Base-by-base conservation (phyloP, 345 rosid genomes). In the Eucalyptus tenuipes region DNA sequence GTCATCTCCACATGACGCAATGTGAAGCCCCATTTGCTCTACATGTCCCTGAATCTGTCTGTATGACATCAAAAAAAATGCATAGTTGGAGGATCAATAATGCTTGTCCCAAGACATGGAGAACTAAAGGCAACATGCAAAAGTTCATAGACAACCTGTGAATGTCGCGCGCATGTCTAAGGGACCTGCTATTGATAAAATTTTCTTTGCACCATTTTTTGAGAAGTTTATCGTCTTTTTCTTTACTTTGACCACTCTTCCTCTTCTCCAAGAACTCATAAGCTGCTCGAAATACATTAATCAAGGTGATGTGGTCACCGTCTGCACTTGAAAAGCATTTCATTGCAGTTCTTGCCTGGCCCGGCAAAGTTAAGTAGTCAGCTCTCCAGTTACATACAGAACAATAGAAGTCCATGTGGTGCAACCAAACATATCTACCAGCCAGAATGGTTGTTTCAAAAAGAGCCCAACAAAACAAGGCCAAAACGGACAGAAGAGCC, bases 201-300 rank as follows among this genome's bases (percentile, higher is more conserved):
- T 96, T 96, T 55, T 94, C 98, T 92, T 91, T 96, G 89, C 99
- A 97, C 99, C 99, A 97, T 92, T 96, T 96, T 88, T 94, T 94
- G 88, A 95, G 48, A 91, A 92, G 53, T 89, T 97, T 95, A 86
- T 94, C 97, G 84, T 88, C 89, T 88, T 94, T 95, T 68, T 89
- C 91, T 87, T 86, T 93, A 88, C 89, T 86, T 57, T 87, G 79
- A 81, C 90, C 92, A 55, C 88, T 88, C 88, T 88, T 92, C 90
- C 92, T 94, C 92, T 96, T 95, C 91, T 92, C 93, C 93, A 94
- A 91, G 52, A 96, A 92, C 89, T 96, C 99, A 90, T 93, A 87
- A 13, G 95, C 94, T 89, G 95, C 94, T 89, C 96, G 94, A 92
- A 91, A 97, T 64, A 97, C 99, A 92, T 93, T 96, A 88, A 96